These are phyloP conservation scores for Cardiospermum halicacabum DNA, from an alignment of 345 rosid species.

Conservation along the genomic window DNA sequence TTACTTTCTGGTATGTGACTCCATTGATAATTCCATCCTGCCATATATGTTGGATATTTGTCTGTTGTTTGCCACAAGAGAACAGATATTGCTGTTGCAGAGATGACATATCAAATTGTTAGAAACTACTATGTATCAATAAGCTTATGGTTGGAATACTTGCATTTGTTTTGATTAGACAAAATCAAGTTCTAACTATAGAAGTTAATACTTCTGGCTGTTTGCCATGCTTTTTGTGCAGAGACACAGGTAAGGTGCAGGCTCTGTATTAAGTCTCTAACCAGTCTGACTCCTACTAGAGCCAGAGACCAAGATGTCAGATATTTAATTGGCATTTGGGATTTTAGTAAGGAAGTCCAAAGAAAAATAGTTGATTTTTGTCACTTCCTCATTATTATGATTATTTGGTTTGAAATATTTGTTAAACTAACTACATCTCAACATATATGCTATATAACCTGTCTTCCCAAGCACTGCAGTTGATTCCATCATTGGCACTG, in stretches of 20 bases:
- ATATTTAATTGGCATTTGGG: slow-evolving; percentile 43
- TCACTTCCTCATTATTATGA: slow-evolving; percentile 23
- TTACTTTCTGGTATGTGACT: neutral
- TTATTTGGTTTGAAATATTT: slow-evolving; percentile 19
- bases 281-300: slow-evolving; percentile 49
- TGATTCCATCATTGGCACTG: slow-evolving; percentile 35
- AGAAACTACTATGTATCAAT: slow-evolving; percentile 8
- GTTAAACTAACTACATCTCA: slow-evolving; percentile 26
- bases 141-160: slow-evolving; percentile 11
- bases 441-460: slow-evolving; percentile 26
- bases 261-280: slow-evolving; percentile 64
- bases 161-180: slow-evolving; percentile 15
- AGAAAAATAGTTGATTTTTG: slow-evolving; percentile 9
- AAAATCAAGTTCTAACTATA: slow-evolving; percentile 19
- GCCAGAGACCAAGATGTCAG: slow-evolving; percentile 41
- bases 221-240: slow-evolving; percentile 60
- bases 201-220: slow-evolving; percentile 44
- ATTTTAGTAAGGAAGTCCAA: slow-evolving; percentile 37
- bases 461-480: slow-evolving; percentile 42
- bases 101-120: neutral
- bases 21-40: neutral
- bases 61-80: neutral
- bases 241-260: slow-evolving; percentile 49
- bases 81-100: neutral
- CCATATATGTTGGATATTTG: neutral